These are phyloP conservation scores for Aspergillus leporis DNA, from an alignment of 495 filamentous ascomycete species.

Conservation along the genomic window DNA sequence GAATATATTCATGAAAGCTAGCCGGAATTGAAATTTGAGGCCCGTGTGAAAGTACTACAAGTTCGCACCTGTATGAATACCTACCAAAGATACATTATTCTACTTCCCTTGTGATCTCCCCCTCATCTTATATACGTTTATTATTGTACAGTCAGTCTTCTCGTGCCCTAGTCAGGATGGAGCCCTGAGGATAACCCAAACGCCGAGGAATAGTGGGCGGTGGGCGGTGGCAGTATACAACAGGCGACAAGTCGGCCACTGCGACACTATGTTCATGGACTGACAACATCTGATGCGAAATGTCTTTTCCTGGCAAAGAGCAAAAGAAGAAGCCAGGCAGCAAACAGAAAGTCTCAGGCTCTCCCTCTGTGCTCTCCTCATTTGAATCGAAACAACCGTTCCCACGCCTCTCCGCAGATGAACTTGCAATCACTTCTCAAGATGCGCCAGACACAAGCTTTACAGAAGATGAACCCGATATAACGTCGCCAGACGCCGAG, in stretches of 20 bases:
- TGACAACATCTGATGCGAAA: neutral
- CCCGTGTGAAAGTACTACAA: no score
- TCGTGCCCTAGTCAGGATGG: no score
- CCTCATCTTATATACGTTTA: no score
- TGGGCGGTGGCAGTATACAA: constrained; percentile 9
- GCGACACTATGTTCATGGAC: neutral
- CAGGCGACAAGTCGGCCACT: neutral
- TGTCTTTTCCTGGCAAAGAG: constrained; percentile 15
- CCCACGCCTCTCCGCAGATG: constrained; percentile 36
- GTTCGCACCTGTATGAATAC: no score
- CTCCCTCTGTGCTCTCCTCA: constrained; percentile 8
- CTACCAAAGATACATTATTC: no score
- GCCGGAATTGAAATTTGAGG: no score
- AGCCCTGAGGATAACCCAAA: neutral
- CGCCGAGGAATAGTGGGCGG: constrained; percentile 6
- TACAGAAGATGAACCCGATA: neutral
- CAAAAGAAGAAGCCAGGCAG: constrained; percentile 14
- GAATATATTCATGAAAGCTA: no score
- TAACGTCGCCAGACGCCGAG: constrained; percentile 25
- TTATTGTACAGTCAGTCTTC: no score
- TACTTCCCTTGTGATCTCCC: no score
- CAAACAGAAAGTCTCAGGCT: constrained; percentile 10
- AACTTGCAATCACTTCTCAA: constrained; percentile 23
- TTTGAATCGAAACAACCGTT: constrained; percentile 44
- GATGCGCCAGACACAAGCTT: constrained; percentile 27